Percentiles rank a stretch among this genome's conserved stretches.
Conservation (phyloP, 441 rosid species). For the Syzygium syzygioides region DNA sequence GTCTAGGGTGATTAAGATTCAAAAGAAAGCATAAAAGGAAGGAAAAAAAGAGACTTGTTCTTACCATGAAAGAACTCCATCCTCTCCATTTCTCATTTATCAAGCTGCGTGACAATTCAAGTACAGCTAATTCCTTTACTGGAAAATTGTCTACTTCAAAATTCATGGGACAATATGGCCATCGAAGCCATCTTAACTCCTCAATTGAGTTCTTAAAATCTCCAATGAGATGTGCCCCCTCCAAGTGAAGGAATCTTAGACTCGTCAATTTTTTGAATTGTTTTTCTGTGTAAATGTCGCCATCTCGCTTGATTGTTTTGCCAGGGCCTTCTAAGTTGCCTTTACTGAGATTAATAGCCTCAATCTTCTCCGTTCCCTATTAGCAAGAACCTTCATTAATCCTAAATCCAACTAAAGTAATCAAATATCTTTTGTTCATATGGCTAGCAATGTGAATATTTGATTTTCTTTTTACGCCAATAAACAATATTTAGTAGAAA, state of each 20-base stretch:
- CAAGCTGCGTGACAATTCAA: accelerated
- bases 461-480: not conserved
- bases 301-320: accelerated
- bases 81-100: not conserved
- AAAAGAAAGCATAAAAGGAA: not conserved
- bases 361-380: not conserved
- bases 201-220: not conserved
- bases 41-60: not conserved
- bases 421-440: not conserved
- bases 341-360: accelerated
- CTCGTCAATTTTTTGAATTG: not conserved
- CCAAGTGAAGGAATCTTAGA: not conserved
- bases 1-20: not conserved
- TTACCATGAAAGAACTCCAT: not conserved
- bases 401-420: not conserved
- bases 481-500: no score
- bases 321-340: not conserved
- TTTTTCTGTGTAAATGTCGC: accelerated
- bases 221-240: not conserved
- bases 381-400: not conserved
- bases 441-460: accelerated
- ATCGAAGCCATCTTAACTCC: not conserved
- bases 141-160: not conserved
- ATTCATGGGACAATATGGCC: accelerated
- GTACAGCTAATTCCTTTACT: accelerated